phyloP scores from a whole-genome alignment of 768 basidiomycete species.

The Lactarius hengduanensis region DNA sequence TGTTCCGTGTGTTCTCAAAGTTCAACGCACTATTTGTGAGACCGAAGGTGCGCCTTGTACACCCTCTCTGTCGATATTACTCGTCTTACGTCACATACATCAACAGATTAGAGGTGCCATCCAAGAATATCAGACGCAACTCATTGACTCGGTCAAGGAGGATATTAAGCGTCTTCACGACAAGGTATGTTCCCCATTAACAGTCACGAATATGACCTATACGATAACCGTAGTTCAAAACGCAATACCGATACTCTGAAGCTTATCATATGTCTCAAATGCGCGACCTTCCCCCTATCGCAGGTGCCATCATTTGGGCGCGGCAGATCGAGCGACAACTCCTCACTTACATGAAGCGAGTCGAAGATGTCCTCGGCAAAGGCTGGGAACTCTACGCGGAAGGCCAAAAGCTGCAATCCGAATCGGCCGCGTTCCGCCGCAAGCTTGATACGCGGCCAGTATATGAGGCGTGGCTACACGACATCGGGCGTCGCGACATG shows the following conservation, averaged over 20 bases:
- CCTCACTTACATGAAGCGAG: conserved; percentile 96
- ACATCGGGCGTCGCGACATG: conserved; percentile 92
- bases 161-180: conserved; percentile 95
- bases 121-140: conserved; percentile 97
- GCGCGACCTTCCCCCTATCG: conserved; percentile 97
- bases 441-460: conserved; percentile 94
- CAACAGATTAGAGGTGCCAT: conserved; percentile 92
- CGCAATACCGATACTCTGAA: conserved; percentile 92
- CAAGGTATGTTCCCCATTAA: conserved; percentile 51
- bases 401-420: conserved; percentile 94
- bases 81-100: neutral
- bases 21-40: conserved; percentile 97
- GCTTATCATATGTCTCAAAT: conserved; percentile 98
- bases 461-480: conserved; percentile 94
- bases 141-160: conserved; percentile 98
- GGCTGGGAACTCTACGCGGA: conserved; percentile 99
- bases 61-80: neutral
- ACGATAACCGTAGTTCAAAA: conserved; percentile 68
- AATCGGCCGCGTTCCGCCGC: conserved; percentile 87
- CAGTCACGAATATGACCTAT: neutral
- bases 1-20: conserved; percentile 99
- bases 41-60: conserved; percentile 68
- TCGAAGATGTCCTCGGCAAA: conserved; percentile 96
- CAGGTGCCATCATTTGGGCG: conserved; percentile 98
- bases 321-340: conserved; percentile 98